Conservation (phyloP, 441 rosid species). For the Melastoma candidum region DNA sequence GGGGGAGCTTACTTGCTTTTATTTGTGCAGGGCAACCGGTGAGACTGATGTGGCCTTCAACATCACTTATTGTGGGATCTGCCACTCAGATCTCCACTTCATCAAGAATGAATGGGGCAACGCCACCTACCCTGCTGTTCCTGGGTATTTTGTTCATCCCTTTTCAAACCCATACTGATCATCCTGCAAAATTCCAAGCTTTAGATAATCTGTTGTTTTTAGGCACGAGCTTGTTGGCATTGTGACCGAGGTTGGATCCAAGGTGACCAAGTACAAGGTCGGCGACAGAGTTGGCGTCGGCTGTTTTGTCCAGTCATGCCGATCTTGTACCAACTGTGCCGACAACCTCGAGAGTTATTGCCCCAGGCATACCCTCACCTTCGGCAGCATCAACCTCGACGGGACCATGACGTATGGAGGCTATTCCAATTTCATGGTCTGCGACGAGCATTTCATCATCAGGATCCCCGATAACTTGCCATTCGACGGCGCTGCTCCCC, state of each 20-base stretch:
- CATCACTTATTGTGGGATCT: constrained; percentile 50
- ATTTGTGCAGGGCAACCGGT: constrained; percentile 27
- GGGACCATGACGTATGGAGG: no score
- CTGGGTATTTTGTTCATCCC: constrained; percentile 28
- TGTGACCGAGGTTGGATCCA: constrained; percentile 34
- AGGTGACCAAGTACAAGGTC: constrained; percentile 26
- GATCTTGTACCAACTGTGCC: constrained; percentile 29
- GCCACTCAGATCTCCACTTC: constrained; percentile 47
- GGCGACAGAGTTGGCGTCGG: constrained; percentile 48
- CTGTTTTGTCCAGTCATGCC: constrained; percentile 29
- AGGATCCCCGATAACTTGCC: no score
- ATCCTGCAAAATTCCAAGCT: no score
- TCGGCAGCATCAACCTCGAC: not conserved
- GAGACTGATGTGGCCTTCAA: constrained; percentile 46
- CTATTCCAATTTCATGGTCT: no score
- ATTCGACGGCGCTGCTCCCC: no score
- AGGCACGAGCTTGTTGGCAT: constrained; percentile 52
- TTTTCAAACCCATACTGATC: not conserved
- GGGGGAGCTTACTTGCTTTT: no score
- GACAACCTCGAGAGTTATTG: constrained; percentile 32
- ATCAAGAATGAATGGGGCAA: constrained; percentile 42
- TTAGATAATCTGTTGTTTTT: not conserved
- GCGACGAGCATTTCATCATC: no score
- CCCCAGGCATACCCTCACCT: constrained; percentile 17
- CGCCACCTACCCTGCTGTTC: constrained; percentile 41